phyloP scores from a whole-genome alignment of 192 early-diverging fungal genomes.

The Linnemannia zychae region DNA sequence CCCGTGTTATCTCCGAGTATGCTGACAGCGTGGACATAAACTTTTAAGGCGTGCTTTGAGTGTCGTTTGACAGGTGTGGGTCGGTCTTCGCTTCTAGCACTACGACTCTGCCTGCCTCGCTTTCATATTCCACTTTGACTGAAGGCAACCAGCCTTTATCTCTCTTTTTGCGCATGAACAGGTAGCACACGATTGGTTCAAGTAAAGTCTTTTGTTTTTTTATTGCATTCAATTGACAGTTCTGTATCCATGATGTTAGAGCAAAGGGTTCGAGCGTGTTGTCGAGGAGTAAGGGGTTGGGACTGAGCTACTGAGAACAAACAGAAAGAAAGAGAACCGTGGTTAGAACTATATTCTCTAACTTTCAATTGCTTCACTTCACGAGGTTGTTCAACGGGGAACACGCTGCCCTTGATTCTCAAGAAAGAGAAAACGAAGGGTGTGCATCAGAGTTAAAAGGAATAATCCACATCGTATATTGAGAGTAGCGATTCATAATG shows the following conservation, averaged over 20 bases:
- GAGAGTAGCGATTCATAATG: slow-evolving; percentile 61
- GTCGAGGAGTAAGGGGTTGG: not conserved
- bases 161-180: too few species aligned
- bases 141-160: too few species aligned
- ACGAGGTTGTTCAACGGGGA: not conserved
- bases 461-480: slow-evolving; percentile 57
- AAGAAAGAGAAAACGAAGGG: not conserved
- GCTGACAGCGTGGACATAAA: not conserved
- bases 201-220: slow-evolving; percentile 1
- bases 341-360: too few species aligned
- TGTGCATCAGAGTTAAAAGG: slow-evolving; percentile 47
- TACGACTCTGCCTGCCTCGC: too few species aligned
- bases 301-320: not conserved
- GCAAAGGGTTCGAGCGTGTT: too few species aligned
- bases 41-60: too few species aligned
- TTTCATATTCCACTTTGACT: too few species aligned
- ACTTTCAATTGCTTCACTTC: too few species aligned
- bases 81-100: too few species aligned
- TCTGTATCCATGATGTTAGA: not conserved
- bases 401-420: not conserved
- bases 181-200: not conserved
- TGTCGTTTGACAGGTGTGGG: too few species aligned
- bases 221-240: not conserved
- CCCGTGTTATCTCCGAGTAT: not conserved
- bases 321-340: not conserved